Conservation (phyloP, 441 rosid genomes). For the Gossypium gossypioides region DNA sequence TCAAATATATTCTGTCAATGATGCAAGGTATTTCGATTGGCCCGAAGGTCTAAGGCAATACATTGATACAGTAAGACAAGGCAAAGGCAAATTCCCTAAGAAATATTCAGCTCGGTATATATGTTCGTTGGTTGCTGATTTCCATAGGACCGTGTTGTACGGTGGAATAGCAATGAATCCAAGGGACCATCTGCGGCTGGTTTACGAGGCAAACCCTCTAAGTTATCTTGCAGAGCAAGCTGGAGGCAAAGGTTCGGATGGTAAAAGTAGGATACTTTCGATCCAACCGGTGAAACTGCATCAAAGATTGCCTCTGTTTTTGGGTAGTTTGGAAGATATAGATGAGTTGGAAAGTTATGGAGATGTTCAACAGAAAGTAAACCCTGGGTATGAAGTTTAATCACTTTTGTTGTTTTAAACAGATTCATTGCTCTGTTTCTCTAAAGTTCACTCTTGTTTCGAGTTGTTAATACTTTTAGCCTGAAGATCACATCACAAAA, state of each 20-base stretch:
- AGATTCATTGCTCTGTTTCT: background rate
- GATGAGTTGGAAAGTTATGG: slow-evolving; percentile 71
- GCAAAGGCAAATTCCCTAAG: slow-evolving; percentile 77
- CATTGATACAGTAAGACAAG: slow-evolving; percentile 76
- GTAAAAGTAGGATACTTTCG: slow-evolving; percentile 60
- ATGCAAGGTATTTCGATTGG: slow-evolving; percentile 91
- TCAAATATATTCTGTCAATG: slow-evolving; percentile 87
- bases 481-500: no score
- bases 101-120: slow-evolving; percentile 88
- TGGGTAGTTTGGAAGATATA: slow-evolving; percentile 74
- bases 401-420: background rate
- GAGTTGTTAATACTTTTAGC: background rate
- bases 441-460: background rate
- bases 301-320: slow-evolving; percentile 77
- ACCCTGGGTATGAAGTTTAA: slow-evolving; percentile 96
- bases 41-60: slow-evolving; percentile 72
- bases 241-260: slow-evolving; percentile 83
- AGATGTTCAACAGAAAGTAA: slow-evolving; percentile 78
- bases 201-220: slow-evolving; percentile 84
- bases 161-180: slow-evolving; percentile 95
- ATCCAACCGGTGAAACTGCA: slow-evolving; percentile 80
- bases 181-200: slow-evolving; percentile 81
- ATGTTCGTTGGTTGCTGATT: slow-evolving; percentile 88
- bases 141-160: slow-evolving; percentile 73
- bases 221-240: slow-evolving; percentile 83